phyloP scores from a whole-genome alignment of 1,284 basidiomycete species.

The Tetrapyrgos nigripes region DNA sequence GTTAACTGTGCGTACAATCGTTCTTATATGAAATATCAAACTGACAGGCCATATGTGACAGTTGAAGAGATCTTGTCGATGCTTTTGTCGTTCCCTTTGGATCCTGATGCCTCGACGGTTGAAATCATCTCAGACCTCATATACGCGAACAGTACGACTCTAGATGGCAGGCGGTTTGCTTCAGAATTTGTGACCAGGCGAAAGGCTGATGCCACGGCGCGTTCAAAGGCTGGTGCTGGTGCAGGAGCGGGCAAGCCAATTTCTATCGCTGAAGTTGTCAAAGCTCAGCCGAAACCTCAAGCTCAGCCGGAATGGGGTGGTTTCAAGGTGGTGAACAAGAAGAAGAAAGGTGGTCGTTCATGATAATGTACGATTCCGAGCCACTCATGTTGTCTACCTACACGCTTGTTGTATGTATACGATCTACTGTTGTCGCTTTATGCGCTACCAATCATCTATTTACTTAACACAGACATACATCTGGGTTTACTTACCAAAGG shows the following conservation, averaged over 20 bases:
- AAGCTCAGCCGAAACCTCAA: slow-evolving; percentile 80
- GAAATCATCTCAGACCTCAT: slow-evolving; percentile 94
- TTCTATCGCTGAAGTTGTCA: slow-evolving; percentile 89
- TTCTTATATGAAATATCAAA: no score
- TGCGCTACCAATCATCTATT: no score
- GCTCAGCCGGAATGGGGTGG: slow-evolving; percentile 79
- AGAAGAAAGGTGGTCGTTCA: slow-evolving; percentile 78
- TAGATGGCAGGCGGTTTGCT: slow-evolving; percentile 95
- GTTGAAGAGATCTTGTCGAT: slow-evolving; percentile 95
- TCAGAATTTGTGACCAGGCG: slow-evolving; percentile 89
- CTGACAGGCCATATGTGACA: slow-evolving; percentile 37
- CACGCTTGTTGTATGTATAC: no score
- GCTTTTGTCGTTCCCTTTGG: slow-evolving; percentile 89
- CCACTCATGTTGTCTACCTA: no score
- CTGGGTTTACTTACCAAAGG: no score
- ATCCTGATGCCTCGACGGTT: slow-evolving; percentile 80
- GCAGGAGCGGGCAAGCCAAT: slow-evolving; percentile 56
- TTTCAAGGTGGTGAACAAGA: slow-evolving; percentile 93
- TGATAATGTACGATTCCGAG: neutral
- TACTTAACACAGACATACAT: no score
- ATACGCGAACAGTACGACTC: slow-evolving; percentile 92
- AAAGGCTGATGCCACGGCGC: slow-evolving; percentile 74
- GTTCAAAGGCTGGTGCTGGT: slow-evolving; percentile 50
- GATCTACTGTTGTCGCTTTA: no score
- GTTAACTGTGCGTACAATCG: slow-evolving; percentile 87